Evolutionary conservation across 1,284 basidiomycete genomes (phyloP).

Genomic region (Pulveroboletus sp.): DNA sequence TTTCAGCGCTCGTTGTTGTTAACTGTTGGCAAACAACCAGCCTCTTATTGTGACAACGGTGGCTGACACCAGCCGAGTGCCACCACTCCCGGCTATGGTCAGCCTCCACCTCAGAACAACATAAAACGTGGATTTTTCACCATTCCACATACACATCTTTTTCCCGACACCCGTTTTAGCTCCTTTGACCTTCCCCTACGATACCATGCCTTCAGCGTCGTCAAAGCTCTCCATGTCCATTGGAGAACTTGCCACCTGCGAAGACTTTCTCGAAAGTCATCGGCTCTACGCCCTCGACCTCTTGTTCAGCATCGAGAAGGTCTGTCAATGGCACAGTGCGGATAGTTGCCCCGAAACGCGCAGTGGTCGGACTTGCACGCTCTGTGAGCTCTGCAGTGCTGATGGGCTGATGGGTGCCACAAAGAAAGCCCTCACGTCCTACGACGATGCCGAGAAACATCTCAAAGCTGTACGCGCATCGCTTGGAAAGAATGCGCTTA

Average conservation of each 20-base stretch:
- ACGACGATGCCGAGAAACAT: constrained; percentile 2
- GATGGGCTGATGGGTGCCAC: constrained; percentile 14
- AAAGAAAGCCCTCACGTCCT: constrained; percentile 8
- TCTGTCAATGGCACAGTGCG: constrained; percentile 1
- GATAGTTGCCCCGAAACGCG: background rate
- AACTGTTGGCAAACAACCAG: too few relatives aligned
- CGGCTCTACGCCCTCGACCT: constrained; percentile 13
- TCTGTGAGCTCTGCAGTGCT: constrained; percentile 17
- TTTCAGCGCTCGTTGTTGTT: too few relatives aligned
- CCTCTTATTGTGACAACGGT: background rate
- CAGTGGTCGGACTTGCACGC: background rate
- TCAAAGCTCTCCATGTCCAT: constrained; percentile 11
- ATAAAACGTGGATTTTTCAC: constrained; percentile 1
- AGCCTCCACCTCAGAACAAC: constrained; percentile 9
- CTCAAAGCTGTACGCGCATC: constrained; percentile 11
- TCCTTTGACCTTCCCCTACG: too few relatives aligned
- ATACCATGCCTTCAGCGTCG: background rate
- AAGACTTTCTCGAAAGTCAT: constrained; percentile 18
- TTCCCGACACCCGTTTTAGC: background rate
- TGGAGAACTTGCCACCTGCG: constrained; percentile 17
- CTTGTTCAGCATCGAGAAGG: constrained; percentile 8
- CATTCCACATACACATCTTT: background rate
- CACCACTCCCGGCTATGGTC: constrained; percentile 2
- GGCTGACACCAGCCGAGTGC: constrained; percentile 2
- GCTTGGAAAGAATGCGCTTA: background rate